These are phyloP conservation scores for Phytophthora ohioensis DNA, from an alignment of 352 stramenopile species.

Conservation along the genomic window DNA sequence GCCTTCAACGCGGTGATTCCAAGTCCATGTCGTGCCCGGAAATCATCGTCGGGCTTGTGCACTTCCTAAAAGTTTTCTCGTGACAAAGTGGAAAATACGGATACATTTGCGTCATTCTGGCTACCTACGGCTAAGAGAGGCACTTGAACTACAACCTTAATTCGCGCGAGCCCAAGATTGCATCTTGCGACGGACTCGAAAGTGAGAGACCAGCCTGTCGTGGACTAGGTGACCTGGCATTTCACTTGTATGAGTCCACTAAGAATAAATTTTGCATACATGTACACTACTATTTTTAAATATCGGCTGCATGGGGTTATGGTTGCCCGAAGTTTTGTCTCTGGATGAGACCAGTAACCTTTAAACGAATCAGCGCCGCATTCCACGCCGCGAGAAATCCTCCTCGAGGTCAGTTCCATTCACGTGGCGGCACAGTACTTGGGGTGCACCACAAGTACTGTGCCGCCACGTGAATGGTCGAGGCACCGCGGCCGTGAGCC, in stretches of 20 bases:
- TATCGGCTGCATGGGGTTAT: background rate
- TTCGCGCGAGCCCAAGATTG: background rate
- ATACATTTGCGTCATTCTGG: slow-evolving; percentile 13
- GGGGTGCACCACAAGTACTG: too few relatives aligned
- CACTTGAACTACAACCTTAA: slow-evolving; percentile 1
- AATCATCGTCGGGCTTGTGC: slow-evolving; percentile 8
- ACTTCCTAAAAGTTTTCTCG: slow-evolving; percentile 5
- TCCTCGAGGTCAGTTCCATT: too few relatives aligned
- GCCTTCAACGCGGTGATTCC: background rate
- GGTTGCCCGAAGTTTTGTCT: too few relatives aligned
- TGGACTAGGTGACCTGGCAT: slow-evolving; percentile 3
- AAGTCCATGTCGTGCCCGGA: slow-evolving; percentile 8
- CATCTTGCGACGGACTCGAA: background rate
- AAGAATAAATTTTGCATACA: too few relatives aligned
- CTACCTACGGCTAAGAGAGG: background rate
- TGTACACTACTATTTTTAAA: too few relatives aligned
- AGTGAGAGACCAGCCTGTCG: slow-evolving; percentile 3
- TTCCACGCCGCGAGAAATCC: too few relatives aligned
- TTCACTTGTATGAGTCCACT: slow-evolving; percentile 2
- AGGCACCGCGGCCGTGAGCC: too few relatives aligned
- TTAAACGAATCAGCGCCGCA: too few relatives aligned
- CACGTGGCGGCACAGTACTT: too few relatives aligned
- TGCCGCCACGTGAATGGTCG: too few relatives aligned
- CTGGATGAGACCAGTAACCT: too few relatives aligned
- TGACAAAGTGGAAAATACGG: slow-evolving; percentile 23